These are phyloP conservation scores for Phytopythium delawarense DNA, from an alignment of 352 stramenopile genomes.

Conservation along the genomic window DNA sequence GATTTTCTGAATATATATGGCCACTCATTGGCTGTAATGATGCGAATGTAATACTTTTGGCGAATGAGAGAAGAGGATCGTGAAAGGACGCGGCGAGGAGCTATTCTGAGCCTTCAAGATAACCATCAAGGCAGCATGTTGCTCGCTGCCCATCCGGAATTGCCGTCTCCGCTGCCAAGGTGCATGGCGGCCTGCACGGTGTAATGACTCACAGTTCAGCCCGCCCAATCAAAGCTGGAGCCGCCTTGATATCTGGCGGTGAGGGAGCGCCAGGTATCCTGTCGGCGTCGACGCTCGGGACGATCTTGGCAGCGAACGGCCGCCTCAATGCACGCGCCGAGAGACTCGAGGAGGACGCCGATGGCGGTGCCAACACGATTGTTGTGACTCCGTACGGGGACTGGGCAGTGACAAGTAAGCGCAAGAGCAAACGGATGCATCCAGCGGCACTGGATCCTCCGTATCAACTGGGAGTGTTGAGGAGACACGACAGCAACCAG, in stretches of 20 bases:
- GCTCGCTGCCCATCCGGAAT: neutral
- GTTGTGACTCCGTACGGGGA: slow-evolving; percentile 4
- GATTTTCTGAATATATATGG: neutral
- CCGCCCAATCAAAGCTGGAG: neutral
- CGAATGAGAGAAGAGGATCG: neutral
- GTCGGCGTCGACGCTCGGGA: slow-evolving; percentile 2
- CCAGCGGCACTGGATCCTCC: neutral
- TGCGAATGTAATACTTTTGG: neutral
- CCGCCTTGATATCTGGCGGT: neutral
- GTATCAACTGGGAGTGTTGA: neutral
- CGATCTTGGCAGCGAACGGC: neutral
- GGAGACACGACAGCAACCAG: neutral
- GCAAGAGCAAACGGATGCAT: neutral
- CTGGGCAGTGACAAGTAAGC: neutral
- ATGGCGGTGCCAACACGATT: neutral
- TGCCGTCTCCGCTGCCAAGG: neutral
- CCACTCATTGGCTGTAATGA: neutral
- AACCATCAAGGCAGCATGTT: neutral
- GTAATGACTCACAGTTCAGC: neutral
- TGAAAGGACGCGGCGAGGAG: neutral
- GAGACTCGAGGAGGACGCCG: neutral
- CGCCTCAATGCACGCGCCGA: neutral
- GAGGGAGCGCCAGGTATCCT: neutral
- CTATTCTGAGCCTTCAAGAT: neutral
- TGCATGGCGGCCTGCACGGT: neutral